Evolutionary conservation across 805 yeast species (phyloP).

Genomic region (Pichia californica): DNA sequence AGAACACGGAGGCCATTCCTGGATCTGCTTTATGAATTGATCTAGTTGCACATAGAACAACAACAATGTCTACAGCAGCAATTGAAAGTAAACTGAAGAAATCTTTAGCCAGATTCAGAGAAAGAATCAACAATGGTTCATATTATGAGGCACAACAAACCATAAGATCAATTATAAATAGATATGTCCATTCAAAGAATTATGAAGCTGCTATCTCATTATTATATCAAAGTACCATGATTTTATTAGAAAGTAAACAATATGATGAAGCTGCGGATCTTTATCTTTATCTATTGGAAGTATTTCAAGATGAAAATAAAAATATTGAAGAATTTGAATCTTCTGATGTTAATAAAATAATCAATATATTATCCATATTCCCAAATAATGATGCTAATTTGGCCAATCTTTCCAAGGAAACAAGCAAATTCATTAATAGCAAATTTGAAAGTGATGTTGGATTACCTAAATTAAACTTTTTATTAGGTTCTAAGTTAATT

Average conservation of each 20-base stretch:
- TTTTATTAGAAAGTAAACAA: conserved; percentile 62
- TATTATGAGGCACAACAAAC: conserved; percentile 97
- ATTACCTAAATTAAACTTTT: conserved; percentile 67
- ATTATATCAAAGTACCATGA: conserved; percentile 62
- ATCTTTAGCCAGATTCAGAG: conserved; percentile 60
- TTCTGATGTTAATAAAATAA: conserved; percentile 30
- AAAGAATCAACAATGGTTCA: conserved; percentile 61
- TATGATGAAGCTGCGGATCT: conserved; percentile 80
- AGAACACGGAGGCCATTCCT: too few species aligned
- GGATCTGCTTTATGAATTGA: too few species aligned
- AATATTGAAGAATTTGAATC: conserved; percentile 23
- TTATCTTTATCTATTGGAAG: conserved; percentile 62
- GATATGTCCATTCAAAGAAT: conserved; percentile 66
- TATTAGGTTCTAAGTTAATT: conserved; percentile 62
- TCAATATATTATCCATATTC: conserved; percentile 35
- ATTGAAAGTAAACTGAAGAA: conserved; percentile 40
- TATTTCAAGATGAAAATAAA: conserved; percentile 45
- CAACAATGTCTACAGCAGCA: conserved; percentile 2
- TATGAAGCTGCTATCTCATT: conserved; percentile 68
- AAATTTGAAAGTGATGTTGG: conserved; percentile 52
- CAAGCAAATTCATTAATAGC: conserved; percentile 59
- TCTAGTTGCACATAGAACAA: too few species aligned
- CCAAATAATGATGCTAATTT: conserved; percentile 55
- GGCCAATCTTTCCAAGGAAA: conserved; percentile 58
- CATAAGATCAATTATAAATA: conserved; percentile 77